These are phyloP conservation scores for Phialocephala sp. DNA, from an alignment of 2,329 filamentous ascomycete genomes.

Conservation along the genomic window DNA sequence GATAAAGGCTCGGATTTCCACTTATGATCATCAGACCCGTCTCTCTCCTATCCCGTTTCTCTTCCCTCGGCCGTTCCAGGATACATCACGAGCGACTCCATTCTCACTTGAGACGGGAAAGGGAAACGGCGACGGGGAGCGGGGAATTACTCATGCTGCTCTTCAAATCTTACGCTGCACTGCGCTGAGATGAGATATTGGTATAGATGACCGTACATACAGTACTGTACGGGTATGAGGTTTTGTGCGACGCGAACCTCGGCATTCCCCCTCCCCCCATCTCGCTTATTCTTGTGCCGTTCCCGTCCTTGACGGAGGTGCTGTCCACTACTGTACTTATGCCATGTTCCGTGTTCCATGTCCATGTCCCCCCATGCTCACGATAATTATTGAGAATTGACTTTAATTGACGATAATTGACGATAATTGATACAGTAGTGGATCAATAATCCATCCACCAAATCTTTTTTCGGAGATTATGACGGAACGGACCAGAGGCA, in stretches of 20 bases:
- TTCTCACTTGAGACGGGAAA: neutral
- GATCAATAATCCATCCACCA: too few species aligned
- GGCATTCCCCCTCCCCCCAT: constrained; percentile 1
- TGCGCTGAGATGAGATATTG: neutral
- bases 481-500: too few species aligned
- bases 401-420: too few species aligned
- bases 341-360: too few species aligned
- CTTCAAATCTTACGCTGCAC: neutral
- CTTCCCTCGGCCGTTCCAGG: too few species aligned
- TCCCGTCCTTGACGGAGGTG: too few species aligned
- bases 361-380: neutral
- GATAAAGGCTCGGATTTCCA: neutral
- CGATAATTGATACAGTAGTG: too few species aligned
- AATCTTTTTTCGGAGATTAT: too few species aligned
- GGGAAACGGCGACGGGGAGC: neutral
- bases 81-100: neutral
- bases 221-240: too few species aligned
- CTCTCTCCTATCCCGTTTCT: neutral
- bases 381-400: neutral
- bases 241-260: neutral
- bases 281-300: neutral
- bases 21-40: constrained; percentile 1
- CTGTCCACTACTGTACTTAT: too few species aligned
- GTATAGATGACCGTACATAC: neutral
- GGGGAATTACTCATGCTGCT: constrained; percentile 1